phyloP scores from a whole-genome alignment of 257 asterid genomes.

The Plectranthus barbatus region DNA sequence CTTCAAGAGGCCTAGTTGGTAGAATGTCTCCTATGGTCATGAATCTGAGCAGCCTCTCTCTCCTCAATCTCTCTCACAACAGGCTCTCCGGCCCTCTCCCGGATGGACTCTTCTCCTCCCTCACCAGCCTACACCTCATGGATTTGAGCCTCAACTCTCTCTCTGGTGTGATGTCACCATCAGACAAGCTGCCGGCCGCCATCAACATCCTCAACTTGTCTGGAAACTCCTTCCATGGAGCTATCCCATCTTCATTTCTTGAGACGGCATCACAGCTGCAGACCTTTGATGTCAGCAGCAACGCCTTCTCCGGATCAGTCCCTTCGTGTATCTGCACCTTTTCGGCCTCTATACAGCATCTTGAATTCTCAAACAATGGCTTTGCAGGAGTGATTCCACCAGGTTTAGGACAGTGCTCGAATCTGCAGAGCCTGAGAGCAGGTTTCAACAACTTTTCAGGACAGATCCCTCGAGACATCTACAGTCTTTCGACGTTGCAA shows the following conservation, averaged over 20 bases:
- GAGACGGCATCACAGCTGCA: constrained; percentile 30
- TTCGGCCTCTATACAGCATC: constrained; percentile 22
- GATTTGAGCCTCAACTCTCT: constrained; percentile 66
- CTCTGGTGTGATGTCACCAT: constrained; percentile 26
- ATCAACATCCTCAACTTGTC: constrained; percentile 42
- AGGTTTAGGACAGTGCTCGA: constrained; percentile 43
- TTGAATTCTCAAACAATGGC: constrained; percentile 67
- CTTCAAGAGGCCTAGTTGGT: constrained; percentile 55
- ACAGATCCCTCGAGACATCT: constrained; percentile 49
- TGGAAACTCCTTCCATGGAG: constrained; percentile 51
- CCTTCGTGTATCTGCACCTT: constrained; percentile 48
- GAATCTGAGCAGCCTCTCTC: constrained; percentile 43
- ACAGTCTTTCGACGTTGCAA: constrained; percentile 32
- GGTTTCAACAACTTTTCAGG: constrained; percentile 64
- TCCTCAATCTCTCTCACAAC: constrained; percentile 48
- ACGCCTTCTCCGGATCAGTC: constrained; percentile 53
- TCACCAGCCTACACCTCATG: constrained; percentile 25
- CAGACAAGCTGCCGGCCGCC: constrained; percentile 26
- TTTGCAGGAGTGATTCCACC: constrained; percentile 45
- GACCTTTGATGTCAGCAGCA: constrained; percentile 57
- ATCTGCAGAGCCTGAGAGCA: constrained; percentile 40
- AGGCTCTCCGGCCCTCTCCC: constrained; percentile 54
- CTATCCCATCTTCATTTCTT: constrained; percentile 33
- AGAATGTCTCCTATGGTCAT: constrained; percentile 31
- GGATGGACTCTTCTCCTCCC: constrained; percentile 29